Base-by-base conservation (phyloP, 306 rosid species). In the Castanea crenata region DNA sequence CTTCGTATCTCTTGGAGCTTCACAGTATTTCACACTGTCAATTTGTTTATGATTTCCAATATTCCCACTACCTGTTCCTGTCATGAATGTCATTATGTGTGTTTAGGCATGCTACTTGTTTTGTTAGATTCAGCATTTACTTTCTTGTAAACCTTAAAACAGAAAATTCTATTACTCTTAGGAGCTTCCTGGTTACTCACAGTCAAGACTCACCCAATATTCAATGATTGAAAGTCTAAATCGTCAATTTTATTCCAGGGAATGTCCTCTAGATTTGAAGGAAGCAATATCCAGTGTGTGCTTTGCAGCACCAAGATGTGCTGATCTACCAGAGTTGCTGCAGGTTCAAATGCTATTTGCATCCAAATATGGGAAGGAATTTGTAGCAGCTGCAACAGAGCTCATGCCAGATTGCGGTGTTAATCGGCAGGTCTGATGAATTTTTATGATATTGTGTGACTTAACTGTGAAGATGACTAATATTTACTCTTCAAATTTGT, bases 241-340 rank as follows among this genome's bases (percentile, higher is more conserved):
- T 38, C 27, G 62, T n/a, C 64, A 44, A 75, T 31, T 29, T 31
- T 83, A 10, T 57, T 77, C 51, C 77, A 94, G 98, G 91, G 98
- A 94, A 85, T 88, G 93, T 52, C 98, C 98, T 74, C 57, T 94
- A 63, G 98, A 94, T 83, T 90, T 94, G 90, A 94, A 94, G 84
- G 98, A 92, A 87, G 97, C 98, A 67, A 92, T 94, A 87, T 91
- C 97, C 35, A 92, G 97, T 74, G 81, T 94, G 80, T 90, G 97
- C 85, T 94, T 94, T 88, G 97, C 97, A 49, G 99, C 99, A 51
- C 99, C 99, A 63, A 90, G 99, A 79, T 92, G 99, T 78, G 93
- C 99, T 4, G 97, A 92, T 86, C 90, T 94, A 59, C 86, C 97
- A 1, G 99, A 94, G 86, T 83, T 94, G 83, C 79, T 91, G 81